Percentiles rank a stretch among this genome's conserved stretches.
Evolutionary conservation across 2,329 filamentous ascomycete species (phyloP).

Genomic region (Aspergillus aculeatus): DNA sequence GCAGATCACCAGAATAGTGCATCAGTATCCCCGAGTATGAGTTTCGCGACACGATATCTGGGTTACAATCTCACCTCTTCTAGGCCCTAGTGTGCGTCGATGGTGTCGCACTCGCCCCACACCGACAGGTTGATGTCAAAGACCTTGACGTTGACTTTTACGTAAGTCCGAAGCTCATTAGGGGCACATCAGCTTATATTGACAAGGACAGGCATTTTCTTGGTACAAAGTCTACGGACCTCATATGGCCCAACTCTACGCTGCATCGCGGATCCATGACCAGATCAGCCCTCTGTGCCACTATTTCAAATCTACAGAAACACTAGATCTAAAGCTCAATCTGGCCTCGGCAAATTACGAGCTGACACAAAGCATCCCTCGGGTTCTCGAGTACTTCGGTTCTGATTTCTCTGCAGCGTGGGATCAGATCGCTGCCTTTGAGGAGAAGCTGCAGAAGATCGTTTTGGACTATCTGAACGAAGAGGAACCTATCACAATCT

Average conservation of each 20-base stretch:
- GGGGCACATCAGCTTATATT: no score
- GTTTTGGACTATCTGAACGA: constrained; percentile 60
- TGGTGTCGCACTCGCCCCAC: constrained; percentile 73
- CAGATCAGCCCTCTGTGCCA: constrained; percentile 60
- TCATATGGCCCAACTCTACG: constrained; percentile 71
- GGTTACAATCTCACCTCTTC: background rate
- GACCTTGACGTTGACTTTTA: constrained; percentile 72
- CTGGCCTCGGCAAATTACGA: constrained; percentile 71
- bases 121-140: constrained; percentile 67
- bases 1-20: constrained; percentile 36
- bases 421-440: constrained; percentile 57
- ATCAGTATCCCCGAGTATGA: constrained; percentile 45
- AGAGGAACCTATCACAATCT: constrained; percentile 56
- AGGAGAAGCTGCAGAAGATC: constrained; percentile 58
- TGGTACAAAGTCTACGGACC: constrained; percentile 85
- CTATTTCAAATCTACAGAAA: constrained; percentile 63
- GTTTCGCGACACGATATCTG: no score
- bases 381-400: constrained; percentile 62
- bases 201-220: constrained; percentile 54
- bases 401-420: constrained; percentile 44
- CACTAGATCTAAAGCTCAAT: constrained; percentile 66
- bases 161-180: constrained; percentile 17
- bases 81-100: constrained; percentile 68
- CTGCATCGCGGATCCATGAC: constrained; percentile 55
- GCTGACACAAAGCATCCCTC: constrained; percentile 61